Evolutionary conservation across 2,329 filamentous ascomycete species (phyloP), one percentile per base, ranked within the genome.

Genomic region (Alternaria ventricosa): DNA sequence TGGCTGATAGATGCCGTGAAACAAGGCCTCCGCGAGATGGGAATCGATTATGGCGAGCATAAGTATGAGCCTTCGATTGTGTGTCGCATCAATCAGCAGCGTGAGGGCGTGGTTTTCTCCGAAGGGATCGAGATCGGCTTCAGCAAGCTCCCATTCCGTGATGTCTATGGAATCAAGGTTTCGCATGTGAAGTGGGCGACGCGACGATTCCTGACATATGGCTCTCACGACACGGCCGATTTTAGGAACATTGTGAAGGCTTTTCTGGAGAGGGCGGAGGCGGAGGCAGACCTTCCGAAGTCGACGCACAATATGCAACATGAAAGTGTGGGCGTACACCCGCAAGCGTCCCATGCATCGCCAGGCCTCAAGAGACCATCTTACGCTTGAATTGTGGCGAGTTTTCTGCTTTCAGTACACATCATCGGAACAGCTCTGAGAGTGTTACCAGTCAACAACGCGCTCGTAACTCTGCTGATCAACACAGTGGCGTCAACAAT

Each of bases 1-100:
- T 78, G 76, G 75, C 63, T 78, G 12, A 68, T 76, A 20, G 63
- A 72, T 47, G 67, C 69, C 1, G 64, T 77, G 18, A 65, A 71
- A 56, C 55, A 58, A 46, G 68, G 65, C 4, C 65, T 78, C 12
- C 53, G 65, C n/a, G 68, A 71, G 3, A 56, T 73, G 36, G 68
- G 66, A 9, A 71, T 78, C 15, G 68, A 76, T 51, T 66, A 71
- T 47, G 68, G 65, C 27, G 65, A 72, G 18, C 64, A 71, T 20
- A 28, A 46, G 7, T 60, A 55, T 25, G 61, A 65, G 10, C 47
- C 65, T 7, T 22, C 62, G 4, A 67, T 77, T 28, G 36, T 76
- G 2, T 74, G 73, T 43, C 69, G 70, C 15, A 56, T 76, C 8
- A 66, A 65, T 20, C 71, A 75, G 41, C 62, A 66, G n/a, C 68